Evolutionary conservation across 2,329 filamentous ascomycete species (phyloP), one percentile per base, ranked within the genome.

Genomic region (Penicillium sp.): DNA sequence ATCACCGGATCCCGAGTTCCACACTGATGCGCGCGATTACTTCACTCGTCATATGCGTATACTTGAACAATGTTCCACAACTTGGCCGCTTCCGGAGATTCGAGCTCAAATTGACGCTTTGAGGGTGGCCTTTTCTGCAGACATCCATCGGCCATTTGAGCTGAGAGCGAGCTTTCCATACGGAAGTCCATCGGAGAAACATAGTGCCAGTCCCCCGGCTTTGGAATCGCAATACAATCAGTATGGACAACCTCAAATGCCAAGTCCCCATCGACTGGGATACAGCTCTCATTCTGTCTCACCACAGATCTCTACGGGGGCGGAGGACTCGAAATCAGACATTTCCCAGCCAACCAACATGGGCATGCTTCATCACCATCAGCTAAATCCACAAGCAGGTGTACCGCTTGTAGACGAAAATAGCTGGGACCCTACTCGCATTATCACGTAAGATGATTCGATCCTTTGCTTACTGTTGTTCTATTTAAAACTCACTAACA

Each of bases 41-140:
- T 97, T 97, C 67, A 89, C 90, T 2, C 83, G 93, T 48, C 92
- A 97, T 65, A 97, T 97, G 93, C 86, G 92, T 55, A 87, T 97
- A 38, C 79, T 97, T 57, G 93, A 97, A 71, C 87, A 85, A 62
- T 94, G 91, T 64, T 89, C 90, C 68, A 81, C 83, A 8, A 85
- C 86, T 4, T 95, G 90, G 88, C 88, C 90, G 1, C 91, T 95
- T 83, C 88, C 89, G 2, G 92, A 97, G 65, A 88, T 96, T 75
- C 87, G 95, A 69, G 87, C 86, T 53, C 91, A 97, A 71, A 91
- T 97, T 62, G 88, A 97, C 68, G 88, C 90, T 40, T 83, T 97
- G 30, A 86, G 93, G 42, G 86, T 93, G 67, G 93, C 93, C 4
- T 97, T 97, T 68, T 97, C 93, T 26, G 89, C 90, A 53, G 90